Percentiles rank a stretch among this genome's conserved stretches.
These are phyloP conservation scores for Apiotrichum laibachii DNA, from an alignment of 1,284 basidiomycete genomes.

Conservation along the genomic window DNA sequence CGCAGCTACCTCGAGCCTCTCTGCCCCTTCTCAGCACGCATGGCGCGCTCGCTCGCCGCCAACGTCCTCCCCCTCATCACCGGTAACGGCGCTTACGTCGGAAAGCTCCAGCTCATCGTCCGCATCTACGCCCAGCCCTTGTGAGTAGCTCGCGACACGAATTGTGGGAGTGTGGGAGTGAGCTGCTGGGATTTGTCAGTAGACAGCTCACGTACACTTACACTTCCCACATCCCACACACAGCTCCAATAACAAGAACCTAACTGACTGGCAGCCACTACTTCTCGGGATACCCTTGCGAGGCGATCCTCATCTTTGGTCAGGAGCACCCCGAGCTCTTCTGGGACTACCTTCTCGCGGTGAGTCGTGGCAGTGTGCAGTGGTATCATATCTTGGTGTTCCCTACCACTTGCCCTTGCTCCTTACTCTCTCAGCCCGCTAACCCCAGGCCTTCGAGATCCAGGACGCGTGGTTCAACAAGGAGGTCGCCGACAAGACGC, in stretches of 20 bases:
- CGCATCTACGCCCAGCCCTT: conserved; percentile 71
- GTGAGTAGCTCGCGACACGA: conserved; percentile 31
- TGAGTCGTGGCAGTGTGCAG: conserved; percentile 45
- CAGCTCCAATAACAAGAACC: too few species aligned
- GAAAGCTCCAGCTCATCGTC: conserved; percentile 74
- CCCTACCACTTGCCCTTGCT: neutral
- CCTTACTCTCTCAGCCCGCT: conserved; percentile 6
- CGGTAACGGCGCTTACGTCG: conserved; percentile 66
- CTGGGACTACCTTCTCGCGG: conserved; percentile 70
- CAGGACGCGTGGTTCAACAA: conserved; percentile 70
- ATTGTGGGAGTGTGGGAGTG: too few species aligned
- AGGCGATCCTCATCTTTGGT: conserved; percentile 75
- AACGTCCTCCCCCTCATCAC: conserved; percentile 50
- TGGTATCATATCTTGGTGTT: neutral
- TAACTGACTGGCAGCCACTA: conserved; percentile 60
- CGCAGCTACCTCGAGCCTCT: conserved; percentile 65
- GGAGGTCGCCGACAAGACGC: conserved; percentile 64
- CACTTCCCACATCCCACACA: too few species aligned
- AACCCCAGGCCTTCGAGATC: conserved; percentile 64
- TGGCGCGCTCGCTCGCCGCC: conserved; percentile 47
- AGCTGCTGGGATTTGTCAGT: neutral
- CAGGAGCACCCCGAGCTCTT: conserved; percentile 69
- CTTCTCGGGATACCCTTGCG: conserved; percentile 69
- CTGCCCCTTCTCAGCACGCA: conserved; percentile 67
- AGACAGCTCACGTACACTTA: too few species aligned